Percentiles rank a stretch among this genome's conserved stretches.
Conservation (phyloP, 768 basidiomycete genomes). For the Lactifluus piperatus region DNA sequence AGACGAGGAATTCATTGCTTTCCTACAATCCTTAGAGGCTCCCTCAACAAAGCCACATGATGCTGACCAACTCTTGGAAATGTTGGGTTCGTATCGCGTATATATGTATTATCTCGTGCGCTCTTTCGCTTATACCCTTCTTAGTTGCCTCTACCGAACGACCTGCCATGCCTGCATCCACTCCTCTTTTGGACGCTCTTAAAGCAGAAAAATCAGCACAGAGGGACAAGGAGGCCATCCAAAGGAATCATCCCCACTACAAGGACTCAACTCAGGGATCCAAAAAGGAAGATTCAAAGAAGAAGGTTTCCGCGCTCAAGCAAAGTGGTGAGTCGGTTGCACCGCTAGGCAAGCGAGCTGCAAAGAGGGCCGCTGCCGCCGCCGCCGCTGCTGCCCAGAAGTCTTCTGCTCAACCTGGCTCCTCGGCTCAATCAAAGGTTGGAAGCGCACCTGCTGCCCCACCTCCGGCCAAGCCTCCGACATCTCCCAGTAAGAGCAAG, state of each 20-base stretch:
- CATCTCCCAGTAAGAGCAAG: constrained; percentile 6
- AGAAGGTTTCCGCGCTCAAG: constrained; percentile 26
- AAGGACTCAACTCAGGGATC: constrained; percentile 38
- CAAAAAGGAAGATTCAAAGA: constrained; percentile 35
- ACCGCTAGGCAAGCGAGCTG: constrained; percentile 30
- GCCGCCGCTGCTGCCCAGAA: constrained; percentile 14
- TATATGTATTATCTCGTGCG: not conserved
- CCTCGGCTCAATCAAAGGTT: constrained; percentile 1
- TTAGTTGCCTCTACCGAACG: constrained; percentile 59
- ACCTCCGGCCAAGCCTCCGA: not conserved
- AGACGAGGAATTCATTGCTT: constrained; percentile 83
- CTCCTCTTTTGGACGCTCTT: constrained; percentile 88
- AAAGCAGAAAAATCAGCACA: constrained; percentile 68
- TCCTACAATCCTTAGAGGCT: constrained; percentile 62
- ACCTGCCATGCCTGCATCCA: constrained; percentile 61
- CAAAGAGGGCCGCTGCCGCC: constrained; percentile 26
- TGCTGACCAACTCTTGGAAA: constrained; percentile 49
- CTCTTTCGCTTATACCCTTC: not conserved
- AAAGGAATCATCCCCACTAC: constrained; percentile 66
- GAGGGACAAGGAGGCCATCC: constrained; percentile 64
- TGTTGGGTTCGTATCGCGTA: constrained; percentile 39
- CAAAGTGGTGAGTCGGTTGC: constrained; percentile 20
- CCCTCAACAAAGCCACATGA: constrained; percentile 40
- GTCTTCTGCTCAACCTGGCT: constrained; percentile 1
- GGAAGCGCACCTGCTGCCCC: not conserved